Evolutionary conservation across 129 eudicot species (phyloP).

Genomic region (Escallonia herrerae): DNA sequence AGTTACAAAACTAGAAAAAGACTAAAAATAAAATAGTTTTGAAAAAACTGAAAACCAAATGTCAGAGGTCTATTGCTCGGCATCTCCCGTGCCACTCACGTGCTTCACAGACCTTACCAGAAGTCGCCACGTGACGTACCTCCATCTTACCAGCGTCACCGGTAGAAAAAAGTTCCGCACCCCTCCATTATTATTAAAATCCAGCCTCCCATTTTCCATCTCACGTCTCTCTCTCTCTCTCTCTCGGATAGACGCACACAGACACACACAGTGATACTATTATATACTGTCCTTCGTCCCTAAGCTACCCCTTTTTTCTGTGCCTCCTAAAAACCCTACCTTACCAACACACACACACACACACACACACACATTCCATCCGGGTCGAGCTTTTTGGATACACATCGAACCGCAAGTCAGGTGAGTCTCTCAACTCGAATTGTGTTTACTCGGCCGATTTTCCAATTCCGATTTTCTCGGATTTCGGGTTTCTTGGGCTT

Average conservation of each 20-base stretch:
- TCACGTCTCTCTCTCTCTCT: conserved; percentile 17
- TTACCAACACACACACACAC: no score
- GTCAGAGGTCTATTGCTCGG: no score
- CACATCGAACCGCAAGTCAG: neutral
- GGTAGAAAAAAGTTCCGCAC: no score
- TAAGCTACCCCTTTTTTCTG: conserved; percentile 29
- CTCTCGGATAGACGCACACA: no score
- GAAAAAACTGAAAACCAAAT: no score
- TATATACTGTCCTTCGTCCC: conserved; percentile 22
- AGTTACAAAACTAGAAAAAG: no score
- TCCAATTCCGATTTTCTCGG: conserved; percentile 1
- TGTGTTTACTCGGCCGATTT: neutral
- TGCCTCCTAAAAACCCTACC: conserved; percentile 49
- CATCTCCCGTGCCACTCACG: neutral
- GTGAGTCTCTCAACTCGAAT: conserved; percentile 3
- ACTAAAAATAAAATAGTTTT: no score
- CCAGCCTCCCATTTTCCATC: conserved; percentile 12
- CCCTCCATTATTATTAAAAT: no score
- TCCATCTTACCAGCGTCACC: no score
- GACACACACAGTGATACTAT: neutral
- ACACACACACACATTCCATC: conserved; percentile 11
- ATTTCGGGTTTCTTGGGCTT: conserved; percentile 5
- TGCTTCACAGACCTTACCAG: neutral
- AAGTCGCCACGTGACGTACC: conserved; percentile 9
- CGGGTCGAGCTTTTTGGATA: conserved; percentile 10